Conservation (phyloP, 495 filamentous ascomycete genomes). For the Penicillium crystallinum region DNA sequence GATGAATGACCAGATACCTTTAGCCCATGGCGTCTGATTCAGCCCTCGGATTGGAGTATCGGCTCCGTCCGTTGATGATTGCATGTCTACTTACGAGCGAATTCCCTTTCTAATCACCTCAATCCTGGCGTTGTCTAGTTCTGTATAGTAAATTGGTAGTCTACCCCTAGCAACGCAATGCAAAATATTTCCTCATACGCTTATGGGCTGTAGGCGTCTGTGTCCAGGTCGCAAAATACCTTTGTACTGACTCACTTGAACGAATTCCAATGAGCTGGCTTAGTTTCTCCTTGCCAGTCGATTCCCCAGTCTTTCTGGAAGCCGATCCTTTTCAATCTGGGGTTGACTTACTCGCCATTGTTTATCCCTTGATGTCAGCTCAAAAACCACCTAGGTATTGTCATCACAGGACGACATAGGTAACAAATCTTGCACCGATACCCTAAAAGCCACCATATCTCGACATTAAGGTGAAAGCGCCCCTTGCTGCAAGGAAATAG, state of each 20-base stretch:
- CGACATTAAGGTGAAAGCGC: too few species aligned
- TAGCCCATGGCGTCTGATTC: background rate
- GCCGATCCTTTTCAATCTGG: slow-evolving; percentile 28
- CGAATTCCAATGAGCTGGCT: slow-evolving; percentile 28
- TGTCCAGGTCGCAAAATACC: too few species aligned
- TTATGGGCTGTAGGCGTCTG: too few species aligned
- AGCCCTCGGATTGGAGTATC: background rate
- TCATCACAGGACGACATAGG: too few species aligned
- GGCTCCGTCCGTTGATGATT: background rate
- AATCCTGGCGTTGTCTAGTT: background rate
- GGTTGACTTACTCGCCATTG: slow-evolving; percentile 32
- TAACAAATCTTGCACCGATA: too few species aligned
- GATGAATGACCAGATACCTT: background rate
- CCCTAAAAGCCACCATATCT: too few species aligned
- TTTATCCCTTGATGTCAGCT: slow-evolving; percentile 24
- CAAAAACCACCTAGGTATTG: too few species aligned
- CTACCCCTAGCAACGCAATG: background rate
- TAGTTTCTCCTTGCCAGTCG: slow-evolving; percentile 43
- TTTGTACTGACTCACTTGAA: too few species aligned
- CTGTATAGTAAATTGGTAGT: background rate
- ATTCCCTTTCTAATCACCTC: background rate
- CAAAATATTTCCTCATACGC: background rate
- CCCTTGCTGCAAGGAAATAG: too few species aligned
- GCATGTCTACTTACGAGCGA: slow-evolving; percentile 3
- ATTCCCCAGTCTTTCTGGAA: slow-evolving; percentile 38